A percentile compares a stretch with the other conserved stretches of the same genome.
Conservation (phyloP, 805 yeast species). For the Metschnikowia peoriensis region DNA sequence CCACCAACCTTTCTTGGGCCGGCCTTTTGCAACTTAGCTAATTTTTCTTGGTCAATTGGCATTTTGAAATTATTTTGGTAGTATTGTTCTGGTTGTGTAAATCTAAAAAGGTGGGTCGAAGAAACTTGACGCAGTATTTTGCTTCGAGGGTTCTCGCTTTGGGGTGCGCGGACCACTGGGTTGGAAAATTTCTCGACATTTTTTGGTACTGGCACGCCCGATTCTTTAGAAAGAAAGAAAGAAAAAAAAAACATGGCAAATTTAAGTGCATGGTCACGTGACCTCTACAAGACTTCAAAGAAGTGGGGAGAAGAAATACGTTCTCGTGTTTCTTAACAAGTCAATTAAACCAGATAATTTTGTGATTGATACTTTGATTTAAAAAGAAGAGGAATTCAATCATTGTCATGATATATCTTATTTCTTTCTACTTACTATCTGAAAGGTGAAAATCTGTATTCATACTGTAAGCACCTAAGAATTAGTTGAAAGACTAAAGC, state of each 20-base stretch:
- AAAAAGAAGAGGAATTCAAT: too few relatives aligned
- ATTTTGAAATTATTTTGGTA: slow-evolving; percentile 28
- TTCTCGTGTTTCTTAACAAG: too few relatives aligned
- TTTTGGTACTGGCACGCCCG: slow-evolving; percentile 11
- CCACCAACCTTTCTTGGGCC: slow-evolving; percentile 76
- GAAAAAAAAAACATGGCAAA: not conserved
- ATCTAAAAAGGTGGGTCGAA: not conserved
- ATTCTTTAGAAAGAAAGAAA: too few relatives aligned
- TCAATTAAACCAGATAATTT: too few relatives aligned
- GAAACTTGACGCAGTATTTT: not conserved
- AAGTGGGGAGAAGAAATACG: too few relatives aligned
- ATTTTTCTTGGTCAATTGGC: slow-evolving; percentile 93
- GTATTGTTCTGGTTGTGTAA: not conserved
- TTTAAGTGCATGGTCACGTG: slow-evolving; percentile 12
- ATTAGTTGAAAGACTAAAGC: too few relatives aligned
- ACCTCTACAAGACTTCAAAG: not conserved
- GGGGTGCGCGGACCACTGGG: slow-evolving; percentile 1
- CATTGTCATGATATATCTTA: too few relatives aligned
- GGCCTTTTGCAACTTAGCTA: slow-evolving; percentile 87
- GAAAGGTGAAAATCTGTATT: too few relatives aligned
- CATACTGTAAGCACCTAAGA: too few relatives aligned
- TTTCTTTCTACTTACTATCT: too few relatives aligned
- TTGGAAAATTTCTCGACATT: slow-evolving; percentile 19
- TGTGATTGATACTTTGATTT: too few relatives aligned
- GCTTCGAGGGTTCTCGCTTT: not conserved